Conservation (phyloP, 257 asterid species). For the Misopates orontium region DNA sequence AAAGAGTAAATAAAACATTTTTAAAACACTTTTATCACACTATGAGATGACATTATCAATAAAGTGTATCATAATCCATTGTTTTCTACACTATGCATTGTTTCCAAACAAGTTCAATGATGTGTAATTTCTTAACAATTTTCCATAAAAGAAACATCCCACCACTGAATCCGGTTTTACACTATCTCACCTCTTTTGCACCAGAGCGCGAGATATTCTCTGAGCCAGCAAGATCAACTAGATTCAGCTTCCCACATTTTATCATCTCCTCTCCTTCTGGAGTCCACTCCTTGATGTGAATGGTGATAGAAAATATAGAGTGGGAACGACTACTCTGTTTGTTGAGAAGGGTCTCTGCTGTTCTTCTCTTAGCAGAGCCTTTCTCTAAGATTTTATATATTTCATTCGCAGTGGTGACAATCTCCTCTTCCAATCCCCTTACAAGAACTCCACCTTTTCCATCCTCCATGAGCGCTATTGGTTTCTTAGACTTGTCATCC, state of each 20-base stretch:
- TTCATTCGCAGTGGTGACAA: slow-evolving; percentile 90
- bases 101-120: too few species aligned
- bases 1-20: slow-evolving; percentile 23
- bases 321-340: slow-evolving; percentile 99
- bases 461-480: slow-evolving; percentile 97
- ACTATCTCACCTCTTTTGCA: slow-evolving; percentile 83
- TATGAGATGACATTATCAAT: too few species aligned
- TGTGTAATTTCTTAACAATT: too few species aligned
- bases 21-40: neutral
- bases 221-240: slow-evolving; percentile 98
- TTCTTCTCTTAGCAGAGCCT: slow-evolving; percentile 97
- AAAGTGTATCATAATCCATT: too few species aligned
- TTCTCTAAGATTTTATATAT: slow-evolving; percentile 86
- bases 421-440: slow-evolving; percentile 96
- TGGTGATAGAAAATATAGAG: slow-evolving; percentile 90
- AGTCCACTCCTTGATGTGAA: slow-evolving; percentile 94
- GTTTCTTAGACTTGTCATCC: slow-evolving; percentile 92
- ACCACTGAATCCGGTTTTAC: too few species aligned
- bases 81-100: too few species aligned
- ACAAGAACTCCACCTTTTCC: slow-evolving; percentile 98
- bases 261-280: slow-evolving; percentile 99
- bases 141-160: too few species aligned
- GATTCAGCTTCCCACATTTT: slow-evolving; percentile 94
- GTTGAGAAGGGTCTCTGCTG: slow-evolving; percentile 97
- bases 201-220: slow-evolving; percentile 99